Percentiles rank a stretch among this genome's conserved stretches.
These are phyloP conservation scores for Anastatica hierochuntica DNA, from an alignment of 345 rosid genomes.

Conservation along the genomic window DNA sequence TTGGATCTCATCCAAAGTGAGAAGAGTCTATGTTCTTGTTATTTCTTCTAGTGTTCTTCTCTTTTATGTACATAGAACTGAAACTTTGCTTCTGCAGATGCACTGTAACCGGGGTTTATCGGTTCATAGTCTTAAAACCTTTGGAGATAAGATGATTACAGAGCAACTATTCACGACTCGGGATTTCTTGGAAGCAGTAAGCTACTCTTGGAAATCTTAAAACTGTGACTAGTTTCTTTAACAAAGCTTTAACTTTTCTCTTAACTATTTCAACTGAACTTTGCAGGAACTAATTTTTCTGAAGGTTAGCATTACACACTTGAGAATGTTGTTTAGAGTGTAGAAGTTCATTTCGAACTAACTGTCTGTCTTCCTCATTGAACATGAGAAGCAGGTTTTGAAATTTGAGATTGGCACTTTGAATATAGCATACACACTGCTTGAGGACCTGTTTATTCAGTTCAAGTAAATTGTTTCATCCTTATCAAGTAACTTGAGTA, in stretches of 20 bases:
- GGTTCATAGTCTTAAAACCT: conserved; percentile 39
- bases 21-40: neutral
- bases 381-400: conserved; percentile 32
- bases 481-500: neutral
- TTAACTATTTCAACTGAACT: neutral
- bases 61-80: conserved; percentile 25
- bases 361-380: conserved; percentile 1
- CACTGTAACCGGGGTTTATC: conserved; percentile 47
- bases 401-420: conserved; percentile 56
- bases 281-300: conserved; percentile 55
- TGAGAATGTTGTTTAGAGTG: neutral
- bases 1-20: conserved; percentile 73
- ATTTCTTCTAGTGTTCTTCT: neutral
- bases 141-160: conserved; percentile 43
- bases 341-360: neutral
- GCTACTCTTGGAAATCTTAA: conserved; percentile 4
- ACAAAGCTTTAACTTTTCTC: too few species aligned
- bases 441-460: conserved; percentile 48
- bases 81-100: conserved; percentile 10
- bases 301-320: conserved; percentile 35
- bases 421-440: conserved; percentile 38
- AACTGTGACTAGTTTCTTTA: neutral
- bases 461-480: conserved; percentile 37
- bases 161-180: conserved; percentile 58
- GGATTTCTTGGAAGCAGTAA: conserved; percentile 72